Evolutionary conservation across 441 rosid species (phyloP).

Genomic region (Croton setiger): DNA sequence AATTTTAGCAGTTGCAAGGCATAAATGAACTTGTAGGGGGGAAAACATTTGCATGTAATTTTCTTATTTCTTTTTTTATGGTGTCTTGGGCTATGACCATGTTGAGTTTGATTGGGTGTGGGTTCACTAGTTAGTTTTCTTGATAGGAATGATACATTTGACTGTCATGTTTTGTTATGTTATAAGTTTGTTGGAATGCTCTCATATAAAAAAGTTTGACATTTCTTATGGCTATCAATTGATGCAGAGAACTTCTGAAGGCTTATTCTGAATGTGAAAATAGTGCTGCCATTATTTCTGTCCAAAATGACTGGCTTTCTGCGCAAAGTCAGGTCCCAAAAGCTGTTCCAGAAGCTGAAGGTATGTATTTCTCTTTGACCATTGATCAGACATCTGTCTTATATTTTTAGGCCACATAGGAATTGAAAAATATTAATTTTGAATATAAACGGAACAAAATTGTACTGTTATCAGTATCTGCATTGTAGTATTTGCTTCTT

Average conservation of each 20-base stretch:
- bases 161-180: background rate
- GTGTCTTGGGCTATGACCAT: too few relatives aligned
- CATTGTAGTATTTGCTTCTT: background rate
- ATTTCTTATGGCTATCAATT: background rate
- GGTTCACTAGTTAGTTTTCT: too few relatives aligned
- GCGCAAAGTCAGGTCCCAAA: slow-evolving; percentile 58
- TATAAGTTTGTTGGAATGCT: background rate
- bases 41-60: too few relatives aligned
- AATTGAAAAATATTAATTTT: background rate
- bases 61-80: too few relatives aligned
- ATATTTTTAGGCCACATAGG: background rate
- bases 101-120: too few relatives aligned
- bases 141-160: background rate
- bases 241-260: slow-evolving; percentile 75
- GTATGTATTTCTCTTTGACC: slow-evolving; percentile 41
- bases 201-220: background rate
- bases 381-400: background rate
- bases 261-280: slow-evolving; percentile 76
- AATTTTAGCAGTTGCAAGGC: background rate
- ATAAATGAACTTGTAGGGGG: background rate
- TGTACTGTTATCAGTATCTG: slow-evolving; percentile 1
- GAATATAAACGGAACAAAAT: background rate
- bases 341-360: slow-evolving; percentile 36
- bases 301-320: slow-evolving; percentile 88
- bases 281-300: slow-evolving; percentile 68